Evolutionary conservation across 139 green algal species (phyloP).

Genomic region (Nannochloris sp.): DNA sequence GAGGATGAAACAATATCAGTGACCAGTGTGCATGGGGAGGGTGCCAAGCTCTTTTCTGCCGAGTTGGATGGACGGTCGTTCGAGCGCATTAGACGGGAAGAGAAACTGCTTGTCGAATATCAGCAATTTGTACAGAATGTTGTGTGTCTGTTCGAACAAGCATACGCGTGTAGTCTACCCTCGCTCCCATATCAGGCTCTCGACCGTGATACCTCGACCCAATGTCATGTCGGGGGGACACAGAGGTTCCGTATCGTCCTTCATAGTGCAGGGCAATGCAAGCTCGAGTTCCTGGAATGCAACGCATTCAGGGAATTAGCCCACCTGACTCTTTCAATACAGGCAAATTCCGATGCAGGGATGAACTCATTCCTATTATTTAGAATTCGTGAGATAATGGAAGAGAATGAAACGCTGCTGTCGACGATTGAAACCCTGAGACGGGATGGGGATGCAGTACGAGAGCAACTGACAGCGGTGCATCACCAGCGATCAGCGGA

Average conservation of each 20-base stretch:
- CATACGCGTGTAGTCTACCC: too few relatives aligned
- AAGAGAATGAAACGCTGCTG: constrained; percentile 17
- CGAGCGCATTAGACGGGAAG: constrained; percentile 66
- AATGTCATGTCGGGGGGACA: too few relatives aligned
- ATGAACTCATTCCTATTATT: constrained; percentile 54
- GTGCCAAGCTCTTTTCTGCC: constrained; percentile 72
- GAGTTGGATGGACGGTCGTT: constrained; percentile 90
- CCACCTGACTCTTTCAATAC: constrained; percentile 79
- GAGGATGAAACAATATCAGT: constrained; percentile 15
- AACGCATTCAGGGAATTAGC: constrained; percentile 93
- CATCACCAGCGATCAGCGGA: not conserved
- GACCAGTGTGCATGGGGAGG: constrained; percentile 64
- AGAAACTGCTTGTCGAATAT: constrained; percentile 91
- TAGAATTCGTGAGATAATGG: constrained; percentile 35
- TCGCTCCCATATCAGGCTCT: too few relatives aligned
- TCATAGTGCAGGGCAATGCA: constrained; percentile 44
- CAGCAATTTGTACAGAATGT: constrained; percentile 75
- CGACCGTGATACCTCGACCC: too few relatives aligned
- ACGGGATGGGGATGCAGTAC: not conserved
- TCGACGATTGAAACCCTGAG: not conserved
- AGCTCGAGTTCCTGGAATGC: constrained; percentile 77
- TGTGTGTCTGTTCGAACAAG: constrained; percentile 44
- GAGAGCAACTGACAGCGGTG: not conserved
- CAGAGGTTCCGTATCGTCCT: not conserved
- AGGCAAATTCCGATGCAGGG: constrained; percentile 61